Percentiles rank a stretch among this genome's conserved stretches.
Conservation (phyloP, 495 filamentous ascomycete species). For the Talaromyces liani region DNA sequence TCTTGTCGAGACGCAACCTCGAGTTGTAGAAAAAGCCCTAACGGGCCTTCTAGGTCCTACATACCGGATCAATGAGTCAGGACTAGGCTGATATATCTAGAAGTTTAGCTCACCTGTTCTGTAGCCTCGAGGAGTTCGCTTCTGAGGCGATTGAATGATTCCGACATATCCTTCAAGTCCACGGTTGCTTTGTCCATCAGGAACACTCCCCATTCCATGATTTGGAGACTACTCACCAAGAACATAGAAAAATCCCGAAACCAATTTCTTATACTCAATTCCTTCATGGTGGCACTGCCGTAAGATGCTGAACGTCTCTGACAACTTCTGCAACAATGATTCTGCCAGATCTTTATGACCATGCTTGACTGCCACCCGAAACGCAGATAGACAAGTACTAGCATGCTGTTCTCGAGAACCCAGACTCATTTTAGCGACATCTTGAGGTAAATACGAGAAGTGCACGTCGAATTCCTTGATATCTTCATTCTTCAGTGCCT, state of each 20-base stretch:
- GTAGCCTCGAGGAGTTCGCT: conserved; percentile 8
- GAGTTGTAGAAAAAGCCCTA: conserved; percentile 62
- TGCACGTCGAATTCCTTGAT: conserved; percentile 72
- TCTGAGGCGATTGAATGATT: conserved; percentile 2
- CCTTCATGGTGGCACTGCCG: conserved; percentile 39
- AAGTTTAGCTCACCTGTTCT: conserved; percentile 8
- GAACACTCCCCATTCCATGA: background rate
- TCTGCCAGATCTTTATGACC: conserved; percentile 46
- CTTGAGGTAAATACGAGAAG: conserved; percentile 49
- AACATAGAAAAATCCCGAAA: background rate
- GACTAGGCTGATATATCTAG: conserved; percentile 1
- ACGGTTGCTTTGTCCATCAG: conserved; percentile 1
- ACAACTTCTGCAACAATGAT: conserved; percentile 70
- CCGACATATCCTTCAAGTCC: background rate
- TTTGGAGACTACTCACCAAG: background rate
- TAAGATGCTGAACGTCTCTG: conserved; percentile 50
- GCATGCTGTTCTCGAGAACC: conserved; percentile 55
- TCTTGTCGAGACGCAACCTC: conserved; percentile 46
- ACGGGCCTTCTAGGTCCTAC: conserved; percentile 53
- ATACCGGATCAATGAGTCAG: conserved; percentile 5
- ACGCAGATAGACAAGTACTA: conserved; percentile 67
- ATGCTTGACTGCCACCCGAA: conserved; percentile 47
- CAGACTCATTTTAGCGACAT: conserved; percentile 35
- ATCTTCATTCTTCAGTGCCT: conserved; percentile 67
- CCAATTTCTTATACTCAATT: conserved; percentile 27